Conservation (phyloP, 306 rosid species). For the Albizia julibrissin region DNA sequence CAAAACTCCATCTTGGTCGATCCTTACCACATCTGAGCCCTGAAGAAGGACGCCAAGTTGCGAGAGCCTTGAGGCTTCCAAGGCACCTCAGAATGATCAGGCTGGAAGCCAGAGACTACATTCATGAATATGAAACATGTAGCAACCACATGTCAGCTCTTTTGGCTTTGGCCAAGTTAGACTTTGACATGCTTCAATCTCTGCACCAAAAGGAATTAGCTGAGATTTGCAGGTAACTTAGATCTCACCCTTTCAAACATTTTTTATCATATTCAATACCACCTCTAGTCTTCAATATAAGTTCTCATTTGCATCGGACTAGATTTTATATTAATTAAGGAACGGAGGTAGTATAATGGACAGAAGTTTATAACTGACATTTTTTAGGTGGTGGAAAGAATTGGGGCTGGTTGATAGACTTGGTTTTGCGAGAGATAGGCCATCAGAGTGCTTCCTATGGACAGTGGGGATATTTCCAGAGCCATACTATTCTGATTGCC, state of each 20-base stretch:
- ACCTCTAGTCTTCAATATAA: too few relatives aligned
- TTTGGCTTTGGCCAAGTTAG: slow-evolving; percentile 42
- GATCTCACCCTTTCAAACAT: background rate
- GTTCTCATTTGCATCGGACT: too few relatives aligned
- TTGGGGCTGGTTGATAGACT: slow-evolving; percentile 44
- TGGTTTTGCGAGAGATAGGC: slow-evolving; percentile 52
- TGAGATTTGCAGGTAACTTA: slow-evolving; percentile 42
- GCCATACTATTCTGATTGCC: slow-evolving; percentile 36
- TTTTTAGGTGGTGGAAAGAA: slow-evolving; percentile 52
- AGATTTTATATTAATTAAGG: too few relatives aligned
- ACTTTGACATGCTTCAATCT: slow-evolving; percentile 32
- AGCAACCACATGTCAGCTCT: slow-evolving; percentile 22
- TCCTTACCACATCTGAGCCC: slow-evolving; percentile 29
- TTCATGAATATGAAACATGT: slow-evolving; percentile 31
- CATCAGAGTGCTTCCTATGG: slow-evolving; percentile 55
- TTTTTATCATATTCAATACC: background rate
- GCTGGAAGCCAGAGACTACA: slow-evolving; percentile 44
- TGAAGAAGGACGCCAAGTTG: slow-evolving; percentile 6
- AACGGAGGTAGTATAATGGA: background rate
- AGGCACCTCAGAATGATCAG: slow-evolving; percentile 46
- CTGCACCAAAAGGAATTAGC: slow-evolving; percentile 46
- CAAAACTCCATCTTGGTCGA: slow-evolving; percentile 23
- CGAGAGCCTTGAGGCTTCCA: slow-evolving; percentile 38
- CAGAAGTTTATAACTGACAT: background rate
- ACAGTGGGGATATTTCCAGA: slow-evolving; percentile 49